Base-by-base conservation (phyloP, 164 flowering plant species). In the Magnolia changhungtana region DNA sequence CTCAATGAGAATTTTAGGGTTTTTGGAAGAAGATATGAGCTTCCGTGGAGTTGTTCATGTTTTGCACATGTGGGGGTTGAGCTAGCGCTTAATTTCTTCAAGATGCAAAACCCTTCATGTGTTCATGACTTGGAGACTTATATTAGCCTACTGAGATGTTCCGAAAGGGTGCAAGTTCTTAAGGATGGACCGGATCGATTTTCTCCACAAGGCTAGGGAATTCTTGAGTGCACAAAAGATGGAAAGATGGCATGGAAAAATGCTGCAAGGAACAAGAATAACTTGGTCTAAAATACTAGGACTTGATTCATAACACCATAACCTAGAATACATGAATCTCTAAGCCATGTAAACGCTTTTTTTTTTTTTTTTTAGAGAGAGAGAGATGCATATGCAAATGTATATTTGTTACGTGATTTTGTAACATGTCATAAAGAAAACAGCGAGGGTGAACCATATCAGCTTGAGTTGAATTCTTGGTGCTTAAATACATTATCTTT, bases 41-140 rank as follows among this genome's bases (percentile, higher is more conserved):
- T 88, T 1, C 90, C 92, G 1, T 90, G 92, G 91, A 82, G 88
- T 51, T 84, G 86, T 37, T 85, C 91, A 2, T 90, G 89, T 72
- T 92, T 89, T 78, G 85, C 86, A 13, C 94, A 90, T 73, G 88
- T 90, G 7, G 93, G 93, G 0, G 89, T 87, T 67, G 91, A 90
- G 69, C 59, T 90, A n/a, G 88, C 83, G 2, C 83, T 90, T 0
- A 91, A 90, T 64, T 89, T 89, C 78, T 88, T 90, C 80, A 77
- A 87, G 78, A 72, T 90, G 82, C 82, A 85, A 73, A 86, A 90
- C 71, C 91, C 87, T 77, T 83, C 89, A 0, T 80, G 89, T 72
- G 91, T 90, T 71, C 94, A 90, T 85, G 91, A 90, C 64, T 68
- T 90, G 75, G 89, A 86, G 50, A 82, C 81, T 3, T 86, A 89